A percentile compares a stretch with the other conserved stretches of the same genome.
Evolutionary conservation across 345 rosid species (phyloP).

Genomic region (Xanthoceras sorbifolium): DNA sequence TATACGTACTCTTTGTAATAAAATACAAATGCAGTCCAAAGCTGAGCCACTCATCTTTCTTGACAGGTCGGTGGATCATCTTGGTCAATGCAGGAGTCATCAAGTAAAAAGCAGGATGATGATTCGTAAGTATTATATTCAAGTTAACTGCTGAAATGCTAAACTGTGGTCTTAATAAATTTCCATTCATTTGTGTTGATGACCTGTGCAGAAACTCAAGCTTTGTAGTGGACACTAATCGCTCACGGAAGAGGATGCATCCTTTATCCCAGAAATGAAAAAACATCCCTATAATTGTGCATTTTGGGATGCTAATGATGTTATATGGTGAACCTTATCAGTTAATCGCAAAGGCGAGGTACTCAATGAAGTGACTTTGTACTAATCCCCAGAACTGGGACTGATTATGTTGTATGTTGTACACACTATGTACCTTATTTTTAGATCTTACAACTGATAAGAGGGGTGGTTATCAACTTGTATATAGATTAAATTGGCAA

Average conservation of each 20-base stretch:
- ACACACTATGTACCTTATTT: constrained; percentile 28
- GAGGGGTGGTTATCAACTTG: constrained; percentile 36
- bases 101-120: constrained; percentile 51
- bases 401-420: constrained; percentile 33
- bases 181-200: constrained; percentile 15
- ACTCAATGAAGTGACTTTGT: constrained; percentile 16
- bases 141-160: neutral
- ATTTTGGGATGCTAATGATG: neutral
- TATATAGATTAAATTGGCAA: constrained; percentile 35
- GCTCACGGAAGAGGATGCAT: constrained; percentile 43
- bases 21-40: neutral
- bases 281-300: neutral
- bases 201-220: constrained; percentile 40
- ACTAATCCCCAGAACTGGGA: constrained; percentile 14
- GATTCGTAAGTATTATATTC: constrained; percentile 48
- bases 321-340: neutral
- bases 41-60: constrained; percentile 16
- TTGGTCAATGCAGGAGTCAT: constrained; percentile 42
- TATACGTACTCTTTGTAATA: neutral
- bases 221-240: constrained; percentile 24
- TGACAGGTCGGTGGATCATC: constrained; percentile 56
- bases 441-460: constrained; percentile 6
- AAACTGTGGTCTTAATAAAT: neutral
- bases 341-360: constrained; percentile 13
- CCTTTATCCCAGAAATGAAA: constrained; percentile 31